Evolutionary conservation across 805 yeast genomes (phyloP).

Genomic region (Suhomyces xylopsoci): DNA sequence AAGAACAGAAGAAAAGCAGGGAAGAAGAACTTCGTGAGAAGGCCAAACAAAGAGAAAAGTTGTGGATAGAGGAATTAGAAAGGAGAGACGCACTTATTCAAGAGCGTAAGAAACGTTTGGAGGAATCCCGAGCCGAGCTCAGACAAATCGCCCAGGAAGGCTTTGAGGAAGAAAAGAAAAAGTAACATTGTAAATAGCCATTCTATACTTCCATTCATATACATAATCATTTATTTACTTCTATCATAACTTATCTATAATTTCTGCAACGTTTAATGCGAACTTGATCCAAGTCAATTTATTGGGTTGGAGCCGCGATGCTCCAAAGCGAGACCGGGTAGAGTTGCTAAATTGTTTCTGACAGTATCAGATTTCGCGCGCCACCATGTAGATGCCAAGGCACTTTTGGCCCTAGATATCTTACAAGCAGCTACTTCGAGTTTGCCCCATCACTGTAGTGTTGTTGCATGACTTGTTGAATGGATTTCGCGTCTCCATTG

Average conservation of each 20-base stretch:
- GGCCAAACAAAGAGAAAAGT: conserved; percentile 78
- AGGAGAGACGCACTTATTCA: conserved; percentile 76
- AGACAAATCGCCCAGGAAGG: conserved; percentile 33
- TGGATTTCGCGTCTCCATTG: not conserved
- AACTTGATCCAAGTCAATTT: not conserved
- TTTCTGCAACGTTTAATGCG: not conserved
- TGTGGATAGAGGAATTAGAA: conserved; percentile 90
- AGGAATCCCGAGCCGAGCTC: conserved; percentile 49
- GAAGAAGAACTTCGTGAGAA: conserved; percentile 70
- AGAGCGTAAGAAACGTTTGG: conserved; percentile 66
- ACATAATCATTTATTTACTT: not conserved
- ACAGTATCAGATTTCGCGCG: not conserved
- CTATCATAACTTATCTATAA: not conserved
- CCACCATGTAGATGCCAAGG: not conserved
- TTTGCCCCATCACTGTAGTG: not conserved
- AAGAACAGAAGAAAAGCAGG: conserved; percentile 44
- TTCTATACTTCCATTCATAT: not conserved
- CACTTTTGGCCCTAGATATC: not conserved
- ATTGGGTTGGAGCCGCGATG: not conserved
- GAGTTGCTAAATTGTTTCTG: not conserved
- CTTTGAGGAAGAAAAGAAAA: conserved; percentile 22
- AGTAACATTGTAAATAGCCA: not conserved
- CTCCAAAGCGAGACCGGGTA: not conserved
- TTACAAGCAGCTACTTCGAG: not conserved
- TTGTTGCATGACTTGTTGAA: not conserved